phyloP scores from a whole-genome alignment of 768 basidiomycete genomes.

The Leccinum obscurum region DNA sequence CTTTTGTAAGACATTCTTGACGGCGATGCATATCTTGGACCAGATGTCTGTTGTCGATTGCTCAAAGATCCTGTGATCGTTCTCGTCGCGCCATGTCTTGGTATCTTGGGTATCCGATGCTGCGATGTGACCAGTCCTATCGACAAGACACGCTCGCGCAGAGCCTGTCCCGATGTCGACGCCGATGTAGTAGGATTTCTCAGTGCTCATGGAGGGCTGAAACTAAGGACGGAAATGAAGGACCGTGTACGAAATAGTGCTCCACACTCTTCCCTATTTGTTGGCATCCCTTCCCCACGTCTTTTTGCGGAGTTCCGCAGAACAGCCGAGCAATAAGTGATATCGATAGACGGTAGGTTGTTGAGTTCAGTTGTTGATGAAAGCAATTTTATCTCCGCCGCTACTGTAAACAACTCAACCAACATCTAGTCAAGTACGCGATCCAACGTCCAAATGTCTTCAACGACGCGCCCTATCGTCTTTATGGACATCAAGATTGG shows the following conservation, averaged over 20 bases:
- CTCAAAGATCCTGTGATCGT: conserved; percentile 93
- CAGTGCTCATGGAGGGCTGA: conserved; percentile 34
- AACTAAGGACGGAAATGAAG: conserved; percentile 1
- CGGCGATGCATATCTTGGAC: conserved; percentile 61
- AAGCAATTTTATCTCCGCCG: background rate
- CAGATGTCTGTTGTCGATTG: conserved; percentile 92
- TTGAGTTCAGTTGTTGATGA: background rate
- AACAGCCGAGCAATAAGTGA: background rate
- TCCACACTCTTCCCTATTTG: conserved; percentile 12
- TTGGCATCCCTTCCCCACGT: background rate
- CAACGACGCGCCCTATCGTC: conserved; percentile 75
- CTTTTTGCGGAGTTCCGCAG: background rate
- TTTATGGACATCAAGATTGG: conserved; percentile 98
- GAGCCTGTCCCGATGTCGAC: conserved; percentile 94
- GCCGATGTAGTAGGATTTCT: conserved; percentile 60
- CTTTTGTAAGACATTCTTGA: conserved; percentile 61
- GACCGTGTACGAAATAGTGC: conserved; percentile 8
- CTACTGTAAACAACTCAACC: background rate
- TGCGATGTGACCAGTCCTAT: conserved; percentile 62
- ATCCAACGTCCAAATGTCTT: conserved; percentile 37
- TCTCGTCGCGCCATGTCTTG: conserved; percentile 79
- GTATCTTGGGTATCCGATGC: conserved; percentile 82
- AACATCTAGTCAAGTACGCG: background rate
- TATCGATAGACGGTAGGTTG: background rate
- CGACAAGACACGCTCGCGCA: conserved; percentile 81